Base-by-base conservation (phyloP, 1,139 yeast genomes). In the Yamadazyma trypodendri region DNA sequence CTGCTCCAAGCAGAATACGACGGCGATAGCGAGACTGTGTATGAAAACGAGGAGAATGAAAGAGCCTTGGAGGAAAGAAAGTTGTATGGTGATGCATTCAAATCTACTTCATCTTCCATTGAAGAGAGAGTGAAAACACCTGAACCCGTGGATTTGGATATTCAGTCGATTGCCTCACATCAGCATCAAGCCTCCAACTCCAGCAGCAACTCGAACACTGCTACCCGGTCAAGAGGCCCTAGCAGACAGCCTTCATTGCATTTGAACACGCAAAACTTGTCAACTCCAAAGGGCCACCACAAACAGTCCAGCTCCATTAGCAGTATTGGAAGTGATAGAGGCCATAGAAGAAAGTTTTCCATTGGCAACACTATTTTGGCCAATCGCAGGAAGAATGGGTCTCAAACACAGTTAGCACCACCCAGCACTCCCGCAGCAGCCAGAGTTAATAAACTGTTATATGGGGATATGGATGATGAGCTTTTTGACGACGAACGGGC, bases 321-420 rank as follows among this genome's bases (percentile, higher is more conserved):
- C 31, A 44, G 50, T 24, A 40, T 44, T 15, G 45, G 52, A 9
- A 48, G 53, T 34, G 51, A 47, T 28, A 54, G 60, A 11, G 63
- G 67, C 3, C 86, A 79, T 52, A 69, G 84, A 54, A 63, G 86
- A 41, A 80, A 79, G 55, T 79, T 80, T 50, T 79, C 84, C 3
- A 67, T 81, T 44, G 86, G 86, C 9, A 78, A 76, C 44, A 62
- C 75, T 2, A 60, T 76, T 29, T 56, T 75, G 39, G 29, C 29
- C 14, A 65, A 70, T 48, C 63, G 77, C 43, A 69, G 70, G 48
- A 68, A 63, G 58, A 70, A 70, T 41, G 76, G 75, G 2, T 73
- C 75, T 25, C 69, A 68, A 39, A 61, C 72, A 28, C 70, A 68
- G 39, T 59, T 65, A 4, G 63, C 70, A 60, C 76, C 76, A 9